Evolutionary conservation across 208 protist genomes (phyloP), one percentile per base, ranked within the genome.

Genomic region (Acanthamoeba divionensis): DNA sequence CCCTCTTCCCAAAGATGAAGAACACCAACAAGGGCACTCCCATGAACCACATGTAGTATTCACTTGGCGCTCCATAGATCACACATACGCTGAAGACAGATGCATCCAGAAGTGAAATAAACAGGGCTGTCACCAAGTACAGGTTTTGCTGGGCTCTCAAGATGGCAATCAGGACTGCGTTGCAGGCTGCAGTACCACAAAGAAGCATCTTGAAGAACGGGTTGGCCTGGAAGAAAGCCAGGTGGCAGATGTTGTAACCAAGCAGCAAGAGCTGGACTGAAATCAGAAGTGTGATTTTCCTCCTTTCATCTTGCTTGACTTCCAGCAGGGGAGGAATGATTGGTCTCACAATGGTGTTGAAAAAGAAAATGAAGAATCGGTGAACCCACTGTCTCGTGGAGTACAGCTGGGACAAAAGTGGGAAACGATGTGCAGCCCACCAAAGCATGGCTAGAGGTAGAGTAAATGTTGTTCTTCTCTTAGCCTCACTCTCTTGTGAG

Each of bases 201-300:
- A 44, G 38, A 7, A 82, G 71, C 48, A 82, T 62, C 29, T 44
- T 82, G 47, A 82, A 82, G 71, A 82, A 82, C 24, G 71, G 71
- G 1, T 50, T 50, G 21, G 54, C 71, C 26, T 82, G 60, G 24
- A 82, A 82, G 36, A 82, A 12, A 12, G 45, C 71, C 13, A 50
- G 60, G n/a, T 9, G 41, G 18, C 54, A 29, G 36, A 82, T 44
- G 71, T 82, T 82, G 47, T 82, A 82, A 50, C 54, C 31, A 33
- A 82, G 44, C 48, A 82, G 60, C 24, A 82, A 50, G 26, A 82
- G 47, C 29, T 62, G 54, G 45, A 31, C 44, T 44, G 48, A 38
- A 2, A 82, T 26, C 24, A 82, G 71, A 24, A 82, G 29, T 12
- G 71, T 50, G 13, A 44, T 62, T 50, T 82, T 82, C 24, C 71